Evolutionary conservation across 192 early-diverging fungal genomes (phyloP).

Genomic region (Coemansia sp.): DNA sequence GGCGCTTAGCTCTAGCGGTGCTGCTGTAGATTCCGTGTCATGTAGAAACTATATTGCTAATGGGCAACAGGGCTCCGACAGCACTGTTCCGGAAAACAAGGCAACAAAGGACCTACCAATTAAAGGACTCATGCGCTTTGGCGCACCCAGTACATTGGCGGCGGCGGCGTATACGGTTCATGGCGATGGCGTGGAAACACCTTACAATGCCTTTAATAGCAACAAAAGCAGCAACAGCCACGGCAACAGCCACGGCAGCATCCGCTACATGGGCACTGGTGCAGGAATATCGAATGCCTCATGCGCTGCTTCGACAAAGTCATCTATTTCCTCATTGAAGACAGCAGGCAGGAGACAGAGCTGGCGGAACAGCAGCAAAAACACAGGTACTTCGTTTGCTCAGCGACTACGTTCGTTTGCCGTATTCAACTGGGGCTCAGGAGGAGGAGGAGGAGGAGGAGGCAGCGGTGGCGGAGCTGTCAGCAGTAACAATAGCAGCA

Average conservation of each 20-base stretch:
- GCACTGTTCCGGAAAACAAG: neutral
- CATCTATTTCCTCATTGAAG: constrained; percentile 37
- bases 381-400: constrained; percentile 36
- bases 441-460: constrained; percentile 12
- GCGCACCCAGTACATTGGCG: neutral
- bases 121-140: neutral
- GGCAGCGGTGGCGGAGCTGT: constrained; percentile 1
- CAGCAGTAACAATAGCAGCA: constrained; percentile 4
- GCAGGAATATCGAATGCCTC: constrained; percentile 10
- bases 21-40: neutral
- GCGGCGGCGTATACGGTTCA: neutral
- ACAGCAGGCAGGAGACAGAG: constrained; percentile 27
- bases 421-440: constrained; percentile 41
- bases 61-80: neutral
- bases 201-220: neutral
- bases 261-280: neutral
- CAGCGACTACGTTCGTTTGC: constrained; percentile 52
- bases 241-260: neutral
- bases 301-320: constrained; percentile 34
- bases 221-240: neutral
- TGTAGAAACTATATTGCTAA: constrained; percentile 8
- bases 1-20: neutral
- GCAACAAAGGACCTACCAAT: neutral
- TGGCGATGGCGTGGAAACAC: neutral
- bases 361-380: constrained; percentile 39